Percentiles rank a stretch among this genome's conserved stretches.
These are phyloP conservation scores for Cylindrotheca closterium DNA, from an alignment of 108 stramenopile species.

Conservation along the genomic window DNA sequence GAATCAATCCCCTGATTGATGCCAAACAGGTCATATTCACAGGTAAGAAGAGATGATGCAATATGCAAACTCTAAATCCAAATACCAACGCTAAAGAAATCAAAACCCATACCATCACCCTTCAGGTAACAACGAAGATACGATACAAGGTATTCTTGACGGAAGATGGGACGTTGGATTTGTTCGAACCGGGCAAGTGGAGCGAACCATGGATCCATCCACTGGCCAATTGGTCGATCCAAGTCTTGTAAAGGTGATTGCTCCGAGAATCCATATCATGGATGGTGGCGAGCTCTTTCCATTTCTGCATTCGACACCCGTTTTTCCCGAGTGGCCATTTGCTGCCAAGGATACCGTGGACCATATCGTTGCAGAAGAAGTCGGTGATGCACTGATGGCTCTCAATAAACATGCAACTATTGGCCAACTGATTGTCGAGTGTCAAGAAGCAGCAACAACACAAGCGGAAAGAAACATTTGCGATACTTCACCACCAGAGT, in stretches of 20 bases:
- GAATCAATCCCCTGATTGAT: conserved; percentile 28
- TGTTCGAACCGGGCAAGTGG: conserved; percentile 38
- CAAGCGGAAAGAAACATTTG: neutral
- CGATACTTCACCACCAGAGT: neutral
- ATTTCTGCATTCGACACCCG: conserved; percentile 23
- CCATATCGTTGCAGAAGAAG: conserved; percentile 19
- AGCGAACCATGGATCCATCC: conserved; percentile 16
- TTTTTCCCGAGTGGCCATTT: conserved; percentile 46
- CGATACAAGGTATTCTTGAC: conserved; percentile 29
- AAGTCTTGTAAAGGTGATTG: conserved; percentile 22
- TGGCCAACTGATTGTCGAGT: conserved; percentile 3
- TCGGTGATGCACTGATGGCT: conserved; percentile 22
- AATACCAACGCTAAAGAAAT: neutral
- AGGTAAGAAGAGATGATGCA: conserved; percentile 11
- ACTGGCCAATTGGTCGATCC: conserved; percentile 19
- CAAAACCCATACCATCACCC: neutral
- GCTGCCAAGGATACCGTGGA: conserved; percentile 22
- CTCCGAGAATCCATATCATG: conserved; percentile 19
- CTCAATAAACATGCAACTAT: conserved; percentile 12
- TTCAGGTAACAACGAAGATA: conserved; percentile 16
- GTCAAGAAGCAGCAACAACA: conserved; percentile 13
- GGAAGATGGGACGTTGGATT: conserved; percentile 41
- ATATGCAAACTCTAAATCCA: neutral
- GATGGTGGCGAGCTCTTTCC: conserved; percentile 38
- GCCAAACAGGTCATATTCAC: conserved; percentile 39